Conservation (phyloP, 1,284 basidiomycete genomes). For the Abortiporus biennis region DNA sequence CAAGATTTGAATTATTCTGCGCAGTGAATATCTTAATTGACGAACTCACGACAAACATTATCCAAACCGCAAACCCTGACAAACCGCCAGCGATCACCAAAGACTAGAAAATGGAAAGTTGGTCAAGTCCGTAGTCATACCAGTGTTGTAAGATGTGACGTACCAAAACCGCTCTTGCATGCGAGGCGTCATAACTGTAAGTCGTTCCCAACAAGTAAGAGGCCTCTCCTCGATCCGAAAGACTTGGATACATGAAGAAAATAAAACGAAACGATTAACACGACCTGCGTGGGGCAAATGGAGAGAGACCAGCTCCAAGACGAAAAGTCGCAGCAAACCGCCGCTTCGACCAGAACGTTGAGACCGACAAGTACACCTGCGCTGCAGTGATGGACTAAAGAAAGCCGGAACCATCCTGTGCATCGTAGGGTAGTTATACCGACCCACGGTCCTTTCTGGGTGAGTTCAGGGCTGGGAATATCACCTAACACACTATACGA, state of each 20-base stretch:
- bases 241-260: background rate
- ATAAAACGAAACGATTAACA: background rate
- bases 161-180: slow-evolving; percentile 10
- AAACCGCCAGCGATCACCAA: slow-evolving; percentile 21
- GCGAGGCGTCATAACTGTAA: slow-evolving; percentile 8
- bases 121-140: background rate
- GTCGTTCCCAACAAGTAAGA: background rate
- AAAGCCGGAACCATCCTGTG: too few relatives aligned
- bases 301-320: slow-evolving; percentile 5
- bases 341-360: too few relatives aligned
- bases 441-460: too few relatives aligned
- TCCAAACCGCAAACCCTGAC: slow-evolving; percentile 20
- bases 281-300: slow-evolving; percentile 1
- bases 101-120: slow-evolving; percentile 10
- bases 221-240: background rate
- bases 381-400: too few relatives aligned
- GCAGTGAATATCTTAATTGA: background rate
- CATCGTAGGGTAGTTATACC: too few relatives aligned
- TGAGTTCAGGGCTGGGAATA: too few relatives aligned
- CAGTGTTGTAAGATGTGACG: slow-evolving; percentile 1
- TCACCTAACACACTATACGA: too few relatives aligned
- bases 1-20: background rate
- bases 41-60: slow-evolving; percentile 16
- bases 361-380: too few relatives aligned
- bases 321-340: too few relatives aligned